Base-by-base conservation (phyloP, 805 yeast species). In the Lipomyces chichibuensis region DNA sequence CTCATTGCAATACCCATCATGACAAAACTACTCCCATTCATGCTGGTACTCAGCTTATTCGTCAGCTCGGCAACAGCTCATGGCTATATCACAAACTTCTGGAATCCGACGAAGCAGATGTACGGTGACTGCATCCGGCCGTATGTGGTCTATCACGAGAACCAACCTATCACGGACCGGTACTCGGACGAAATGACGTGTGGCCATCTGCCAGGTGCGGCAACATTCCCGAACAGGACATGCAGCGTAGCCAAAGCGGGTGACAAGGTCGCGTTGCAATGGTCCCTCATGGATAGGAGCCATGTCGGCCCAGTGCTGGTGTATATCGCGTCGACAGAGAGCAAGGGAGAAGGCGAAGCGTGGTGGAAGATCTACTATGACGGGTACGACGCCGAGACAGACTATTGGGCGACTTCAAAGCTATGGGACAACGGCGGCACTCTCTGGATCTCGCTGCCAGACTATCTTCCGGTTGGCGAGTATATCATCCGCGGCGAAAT, bases 331-430 rank as follows among this genome's bases (percentile, higher is more conserved):
- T 17, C 23, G 55, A 9, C 29, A 33, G 57, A n/a, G 32, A 46
- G 51, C 39, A 20, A 20, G 32, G 62, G 62, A 23, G 57, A 59
- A 8, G 62, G 57, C 25, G 27, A 49, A 7, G 62, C 62, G 33
- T 59, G 62, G 62, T 59, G 62, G 62, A 59, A 59, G 57, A 25
- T 59, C 27, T 59, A 59, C 46, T 59, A 59, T 29, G 57, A 59
- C 32, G 62, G 57, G 17, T 59, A 59, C 46, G 29, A 49, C 37
- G 57, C 57, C 0, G 49, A 29, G 35, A 23, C 17, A 6, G 62
- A 59, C 43, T n/a, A 25, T 14, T 59, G 62, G 62, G 62, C 62
- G 3, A 59, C 62, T n/a, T 25, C 55, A 17, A 59, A 43, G 56
- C 43, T 59, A 20, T 59, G 55, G 57, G 57, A 25, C 46, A 27